Percentiles rank a stretch among this genome's conserved stretches.
These are phyloP conservation scores for Nemophila menziesii DNA, from an alignment of 257 asterid species.

Conservation along the genomic window DNA sequence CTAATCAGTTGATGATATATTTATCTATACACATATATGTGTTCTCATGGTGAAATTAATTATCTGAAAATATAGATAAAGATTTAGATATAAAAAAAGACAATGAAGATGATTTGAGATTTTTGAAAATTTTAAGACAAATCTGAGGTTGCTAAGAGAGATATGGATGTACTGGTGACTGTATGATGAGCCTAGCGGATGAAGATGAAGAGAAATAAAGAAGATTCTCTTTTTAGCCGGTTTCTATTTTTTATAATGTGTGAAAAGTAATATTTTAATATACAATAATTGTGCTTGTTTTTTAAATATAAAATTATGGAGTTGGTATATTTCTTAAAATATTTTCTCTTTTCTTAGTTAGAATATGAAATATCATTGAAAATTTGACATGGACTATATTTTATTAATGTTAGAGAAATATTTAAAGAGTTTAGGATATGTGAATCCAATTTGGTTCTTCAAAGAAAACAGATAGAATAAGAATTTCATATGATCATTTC, in stretches of 20 bases:
- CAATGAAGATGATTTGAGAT: too few species aligned
- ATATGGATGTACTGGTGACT: conserved; percentile 2
- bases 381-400: too few species aligned
- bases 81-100: too few species aligned
- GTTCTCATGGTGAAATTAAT: background rate
- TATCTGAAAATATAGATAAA: background rate
- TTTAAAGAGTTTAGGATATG: too few species aligned
- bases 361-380: too few species aligned
- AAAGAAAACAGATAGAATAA: too few species aligned
- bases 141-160: conserved; percentile 12
- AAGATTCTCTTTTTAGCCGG: conserved; percentile 4
- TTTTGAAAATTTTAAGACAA: conserved; percentile 1
- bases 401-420: too few species aligned
- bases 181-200: background rate
- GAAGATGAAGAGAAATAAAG: conserved; percentile 3
- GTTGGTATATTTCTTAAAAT: too few species aligned
- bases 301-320: background rate
- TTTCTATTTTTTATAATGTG: background rate
- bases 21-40: too few species aligned
- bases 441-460: too few species aligned
- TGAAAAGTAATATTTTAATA: background rate
- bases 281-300: background rate
- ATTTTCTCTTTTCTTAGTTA: too few species aligned
- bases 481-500: too few species aligned
- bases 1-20: background rate